Evolutionary conservation across 768 basidiomycete genomes (phyloP), one percentile per base, ranked within the genome.

Genomic region (Mycena floridula): DNA sequence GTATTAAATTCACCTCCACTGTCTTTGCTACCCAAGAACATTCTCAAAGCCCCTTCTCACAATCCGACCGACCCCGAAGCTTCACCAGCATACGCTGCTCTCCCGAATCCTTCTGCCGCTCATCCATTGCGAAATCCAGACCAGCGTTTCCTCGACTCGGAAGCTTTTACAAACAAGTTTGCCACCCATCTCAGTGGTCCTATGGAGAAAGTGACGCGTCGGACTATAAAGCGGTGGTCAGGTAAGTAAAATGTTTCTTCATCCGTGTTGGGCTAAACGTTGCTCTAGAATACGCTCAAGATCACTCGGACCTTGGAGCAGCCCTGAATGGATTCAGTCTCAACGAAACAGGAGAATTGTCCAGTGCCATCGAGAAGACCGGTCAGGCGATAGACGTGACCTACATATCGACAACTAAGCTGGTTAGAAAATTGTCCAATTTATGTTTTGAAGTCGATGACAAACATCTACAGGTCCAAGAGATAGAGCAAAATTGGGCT

Each of bases 301-400:
- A 96, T 57, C 81, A 93, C 60, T 79, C 86, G 8, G 94, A 97
- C 51, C 76, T 97, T 3, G 94, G 94, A 26, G 94, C 90, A 16
- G 81, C 86, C 11, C 69, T 95, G 54, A 97, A 97, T 58, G 93
- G 89, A 1, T 96, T 90, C 60, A 92, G 92, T 60, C 68, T 96
- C 49, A 94, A 89, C 53, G 91, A 96, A 70, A 72, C 63, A 25
- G 81, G 79, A 2, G 66, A 72, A 26, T 67, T 95, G 18, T 79
- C 89, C n/a, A 63, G 75, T 46, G 89, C 95, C 7, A 79, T 98
- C 50, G 96, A 99, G 70, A 94, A 90, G 67, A 93, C 93, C 1
- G 96, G 96, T 1, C 95, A 98, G 63, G 96, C 96, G 13, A 79
- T 92, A 37, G 96, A 99, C 64, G 76, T 86, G 3, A 95, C 91